Percentiles rank a stretch among this genome's conserved stretches.
Conservation (phyloP, 148 eudicot species). For the Spergularia bocconei region DNA sequence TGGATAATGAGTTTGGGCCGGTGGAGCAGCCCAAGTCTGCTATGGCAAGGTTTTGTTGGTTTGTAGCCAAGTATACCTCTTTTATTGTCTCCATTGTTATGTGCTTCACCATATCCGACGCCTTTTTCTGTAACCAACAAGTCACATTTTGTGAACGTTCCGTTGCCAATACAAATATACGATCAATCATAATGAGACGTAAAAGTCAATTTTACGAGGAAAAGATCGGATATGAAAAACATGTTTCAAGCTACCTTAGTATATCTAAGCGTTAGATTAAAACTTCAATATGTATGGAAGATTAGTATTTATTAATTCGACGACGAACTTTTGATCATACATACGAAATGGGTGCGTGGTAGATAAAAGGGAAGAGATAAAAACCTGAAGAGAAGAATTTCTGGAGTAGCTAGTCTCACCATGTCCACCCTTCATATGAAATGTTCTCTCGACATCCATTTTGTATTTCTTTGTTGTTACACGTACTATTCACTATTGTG, state of each 20-base stretch:
- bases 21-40: conserved; percentile 86
- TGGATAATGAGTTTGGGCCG: conserved; percentile 58
- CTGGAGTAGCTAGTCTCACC: conserved; percentile 66
- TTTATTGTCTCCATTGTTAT: conserved; percentile 46
- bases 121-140: conserved; percentile 43
- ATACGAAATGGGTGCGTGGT: no score
- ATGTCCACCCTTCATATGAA: conserved; percentile 71
- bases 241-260: no score
- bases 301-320: no score
- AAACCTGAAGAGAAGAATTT: conserved; percentile 73
- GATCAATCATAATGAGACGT: no score
- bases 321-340: no score
- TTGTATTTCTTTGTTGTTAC: neutral
- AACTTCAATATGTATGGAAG: no score
- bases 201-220: no score
- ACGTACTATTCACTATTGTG: neutral
- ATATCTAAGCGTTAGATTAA: no score
- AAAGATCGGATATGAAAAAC: no score
- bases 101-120: conserved; percentile 60
- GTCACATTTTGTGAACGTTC: neutral
- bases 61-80: conserved; percentile 34
- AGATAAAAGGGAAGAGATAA: neutral
- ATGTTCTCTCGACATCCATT: conserved; percentile 62
- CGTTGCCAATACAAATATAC: no score
- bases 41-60: conserved; percentile 51